Conservation (phyloP, 495 filamentous ascomycete genomes). For the Tuber borchii region DNA sequence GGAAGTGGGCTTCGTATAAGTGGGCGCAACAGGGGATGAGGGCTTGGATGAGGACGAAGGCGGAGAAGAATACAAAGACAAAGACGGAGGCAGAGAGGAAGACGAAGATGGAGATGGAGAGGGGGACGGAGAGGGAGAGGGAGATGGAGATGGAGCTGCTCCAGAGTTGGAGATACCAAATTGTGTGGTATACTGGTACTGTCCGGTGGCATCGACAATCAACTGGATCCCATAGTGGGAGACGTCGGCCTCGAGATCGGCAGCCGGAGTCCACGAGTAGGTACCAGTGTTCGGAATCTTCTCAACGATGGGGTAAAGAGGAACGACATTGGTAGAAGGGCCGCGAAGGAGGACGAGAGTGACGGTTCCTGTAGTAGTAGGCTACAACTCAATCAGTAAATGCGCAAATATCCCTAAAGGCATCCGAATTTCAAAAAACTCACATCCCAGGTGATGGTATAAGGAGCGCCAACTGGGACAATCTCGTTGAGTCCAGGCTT, state of each 20-base stretch:
- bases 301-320: conserved; percentile 52
- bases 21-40: not conserved
- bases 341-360: conserved; percentile 60
- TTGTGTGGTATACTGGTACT: conserved; percentile 64
- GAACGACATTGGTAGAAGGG: conserved; percentile 52
- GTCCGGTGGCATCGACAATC: conserved; percentile 56
- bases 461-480: conserved; percentile 53
- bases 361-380: conserved; percentile 49
- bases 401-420: not conserved
- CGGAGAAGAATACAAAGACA: conserved; percentile 8
- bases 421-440: not conserved
- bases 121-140: conserved; percentile 16
- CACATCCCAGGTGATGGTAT: conserved; percentile 56
- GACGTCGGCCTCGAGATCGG: conserved; percentile 47
- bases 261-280: conserved; percentile 54
- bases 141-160: conserved; percentile 22
- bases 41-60: not conserved
- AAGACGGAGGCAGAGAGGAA: conserved; percentile 16
- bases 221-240: conserved; percentile 59
- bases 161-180: conserved; percentile 56
- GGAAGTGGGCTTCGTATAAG: not conserved
- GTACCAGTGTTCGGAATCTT: conserved; percentile 54
- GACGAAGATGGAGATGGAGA: conserved; percentile 24
- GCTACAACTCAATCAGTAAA: conserved; percentile 31
- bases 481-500: conserved; percentile 50